These are phyloP conservation scores for Carex parvula DNA, from an alignment of 176 grass and related monocot species.

Conservation along the genomic window DNA sequence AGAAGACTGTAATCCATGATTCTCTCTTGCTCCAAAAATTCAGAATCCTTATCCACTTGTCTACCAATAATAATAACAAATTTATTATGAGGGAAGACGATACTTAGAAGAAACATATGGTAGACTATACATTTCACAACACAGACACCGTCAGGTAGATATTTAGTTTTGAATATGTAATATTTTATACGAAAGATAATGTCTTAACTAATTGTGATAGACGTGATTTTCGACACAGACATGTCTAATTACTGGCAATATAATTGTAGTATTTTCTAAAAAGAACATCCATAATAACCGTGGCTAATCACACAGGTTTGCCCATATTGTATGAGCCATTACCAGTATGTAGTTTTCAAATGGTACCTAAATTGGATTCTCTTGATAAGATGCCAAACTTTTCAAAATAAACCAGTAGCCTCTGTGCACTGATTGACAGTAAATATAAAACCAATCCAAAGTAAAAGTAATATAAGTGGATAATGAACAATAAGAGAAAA, in stretches of 20 bases:
- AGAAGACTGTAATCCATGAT: slow-evolving; percentile 99
- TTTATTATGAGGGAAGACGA: not conserved
- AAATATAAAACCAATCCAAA: not conserved
- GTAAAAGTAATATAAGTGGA: not conserved
- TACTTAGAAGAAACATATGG: not conserved
- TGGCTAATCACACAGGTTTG: not conserved
- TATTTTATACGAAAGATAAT: not conserved
- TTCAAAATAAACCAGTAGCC: not conserved
- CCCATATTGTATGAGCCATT: not conserved
- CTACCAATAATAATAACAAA: slow-evolving; percentile 34
- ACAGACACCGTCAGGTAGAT: not conserved
- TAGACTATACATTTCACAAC: not conserved
- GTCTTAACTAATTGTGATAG: not conserved
- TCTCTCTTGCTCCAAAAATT: slow-evolving; percentile 94
- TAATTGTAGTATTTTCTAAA: not conserved
- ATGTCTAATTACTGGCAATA: too few species aligned
- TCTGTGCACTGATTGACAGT: not conserved
- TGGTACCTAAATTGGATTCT: not conserved
- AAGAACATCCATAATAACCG: not conserved
- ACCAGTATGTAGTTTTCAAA: not conserved
- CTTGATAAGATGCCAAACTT: not conserved
- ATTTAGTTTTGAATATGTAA: too few species aligned
- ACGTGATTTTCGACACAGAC: not conserved
- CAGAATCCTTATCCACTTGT: slow-evolving; percentile 96
- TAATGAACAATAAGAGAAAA: not conserved